Percentiles rank a stretch among this genome's conserved stretches.
Conservation (phyloP, 2,329 filamentous ascomycete species). For the Hypoxylon sp. region DNA sequence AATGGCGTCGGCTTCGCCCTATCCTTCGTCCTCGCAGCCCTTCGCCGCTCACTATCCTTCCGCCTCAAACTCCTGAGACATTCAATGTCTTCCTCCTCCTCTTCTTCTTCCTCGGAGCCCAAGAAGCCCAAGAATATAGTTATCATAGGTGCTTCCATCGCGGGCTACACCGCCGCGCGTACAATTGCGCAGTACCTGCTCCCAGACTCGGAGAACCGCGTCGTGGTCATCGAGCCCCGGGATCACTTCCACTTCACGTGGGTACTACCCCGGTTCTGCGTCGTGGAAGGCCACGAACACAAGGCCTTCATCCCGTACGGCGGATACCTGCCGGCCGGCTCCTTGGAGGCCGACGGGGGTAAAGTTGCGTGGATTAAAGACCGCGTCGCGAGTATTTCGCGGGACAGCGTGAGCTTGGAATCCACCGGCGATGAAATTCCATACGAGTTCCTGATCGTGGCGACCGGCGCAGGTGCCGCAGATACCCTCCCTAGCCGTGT, state of each 20-base stretch:
- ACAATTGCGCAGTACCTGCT: constrained; percentile 65
- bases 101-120: constrained; percentile 8
- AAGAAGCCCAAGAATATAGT: constrained; percentile 62
- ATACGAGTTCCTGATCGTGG: constrained; percentile 70
- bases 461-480: constrained; percentile 66
- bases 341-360: constrained; percentile 47
- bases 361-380: constrained; percentile 58
- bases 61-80: constrained; percentile 38
- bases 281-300: constrained; percentile 68
- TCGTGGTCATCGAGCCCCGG: constrained; percentile 72
- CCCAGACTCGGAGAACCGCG: constrained; percentile 61
- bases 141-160: constrained; percentile 71
- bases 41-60: constrained; percentile 41
- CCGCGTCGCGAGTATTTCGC: constrained; percentile 58
- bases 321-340: constrained; percentile 56
- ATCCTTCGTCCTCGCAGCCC: constrained; percentile 25
- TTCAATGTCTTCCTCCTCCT: constrained; percentile 31
- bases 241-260: constrained; percentile 74
- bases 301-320: constrained; percentile 74
- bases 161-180: constrained; percentile 66
- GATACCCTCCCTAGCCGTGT: constrained; percentile 64
- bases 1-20: constrained; percentile 37
- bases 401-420: constrained; percentile 58
- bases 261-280: constrained; percentile 71
- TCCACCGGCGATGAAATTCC: constrained; percentile 60